These are phyloP conservation scores for Phytopythium ostracodes DNA, from an alignment of 352 stramenopile genomes.

Conservation along the genomic window DNA sequence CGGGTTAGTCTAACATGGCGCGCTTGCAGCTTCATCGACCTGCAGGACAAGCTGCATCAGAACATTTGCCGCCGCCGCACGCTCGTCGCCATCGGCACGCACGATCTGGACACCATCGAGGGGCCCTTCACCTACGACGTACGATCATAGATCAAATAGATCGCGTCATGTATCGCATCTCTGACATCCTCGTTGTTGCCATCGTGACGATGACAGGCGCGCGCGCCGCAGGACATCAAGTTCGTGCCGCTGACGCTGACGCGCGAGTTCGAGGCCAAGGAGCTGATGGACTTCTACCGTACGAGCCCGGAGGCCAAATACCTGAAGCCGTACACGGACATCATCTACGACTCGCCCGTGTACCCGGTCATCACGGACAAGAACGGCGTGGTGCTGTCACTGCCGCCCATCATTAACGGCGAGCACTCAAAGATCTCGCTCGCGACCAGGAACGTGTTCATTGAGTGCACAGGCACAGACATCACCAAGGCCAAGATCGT, in stretches of 20 bases:
- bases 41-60: conserved; percentile 99
- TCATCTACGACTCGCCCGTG: conserved; percentile 98
- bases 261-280: conserved; percentile 91
- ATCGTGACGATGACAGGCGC: conserved; percentile 52
- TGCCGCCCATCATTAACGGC: conserved; percentile 99
- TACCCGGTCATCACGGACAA: conserved; percentile 98
- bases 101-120: conserved; percentile 97
- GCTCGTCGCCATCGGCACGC: conserved; percentile 99
- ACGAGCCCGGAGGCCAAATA: conserved; percentile 95
- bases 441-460: conserved; percentile 98
- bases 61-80: conserved; percentile 99
- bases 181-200: not conserved
- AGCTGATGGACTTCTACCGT: conserved; percentile 95
- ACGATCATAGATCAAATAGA: conserved; percentile 10
- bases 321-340: conserved; percentile 98
- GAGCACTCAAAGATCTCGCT: conserved; percentile 96
- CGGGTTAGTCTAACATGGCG: too few species aligned
- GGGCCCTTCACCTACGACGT: conserved; percentile 92
- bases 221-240: conserved; percentile 91
- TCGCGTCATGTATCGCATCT: not conserved
- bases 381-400: conserved; percentile 94
- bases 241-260: conserved; percentile 95
- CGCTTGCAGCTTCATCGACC: conserved; percentile 96
- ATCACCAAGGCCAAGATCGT: conserved; percentile 99
- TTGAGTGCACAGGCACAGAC: conserved; percentile 99